These are phyloP conservation scores for Rhizodiscina lignyota DNA, from an alignment of 495 filamentous ascomycete genomes.

Conservation along the genomic window DNA sequence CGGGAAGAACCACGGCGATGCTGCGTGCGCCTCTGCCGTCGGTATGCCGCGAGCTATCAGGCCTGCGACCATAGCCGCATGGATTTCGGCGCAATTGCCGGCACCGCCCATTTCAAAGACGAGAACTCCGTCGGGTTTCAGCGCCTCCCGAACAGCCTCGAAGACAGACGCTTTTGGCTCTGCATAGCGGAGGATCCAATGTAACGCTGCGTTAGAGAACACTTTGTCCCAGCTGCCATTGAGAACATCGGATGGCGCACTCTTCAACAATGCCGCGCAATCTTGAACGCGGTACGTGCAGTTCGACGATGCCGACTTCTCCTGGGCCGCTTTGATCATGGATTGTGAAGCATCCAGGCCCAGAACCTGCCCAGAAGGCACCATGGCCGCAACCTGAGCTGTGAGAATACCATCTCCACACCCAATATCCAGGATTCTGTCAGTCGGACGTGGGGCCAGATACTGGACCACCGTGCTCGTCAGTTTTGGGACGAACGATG, in stretches of 20 bases:
- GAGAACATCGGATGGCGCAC: neutral
- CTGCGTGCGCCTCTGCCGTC: constrained; percentile 27
- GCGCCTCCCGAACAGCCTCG: constrained; percentile 25
- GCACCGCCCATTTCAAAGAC: constrained; percentile 60
- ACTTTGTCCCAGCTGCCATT: constrained; percentile 38
- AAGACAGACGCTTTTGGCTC: constrained; percentile 25
- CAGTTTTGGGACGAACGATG: constrained; percentile 57
- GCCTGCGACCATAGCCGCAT: constrained; percentile 35
- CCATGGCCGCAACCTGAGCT: constrained; percentile 30
- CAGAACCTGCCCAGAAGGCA: constrained; percentile 27
- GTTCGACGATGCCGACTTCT: constrained; percentile 18
- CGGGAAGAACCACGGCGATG: constrained; percentile 60
- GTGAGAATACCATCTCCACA: constrained; percentile 62
- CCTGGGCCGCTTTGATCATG: constrained; percentile 43
- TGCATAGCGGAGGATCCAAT: constrained; percentile 51
- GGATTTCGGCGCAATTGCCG: constrained; percentile 53
- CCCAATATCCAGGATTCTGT: constrained; percentile 54
- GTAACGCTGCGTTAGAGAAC: constrained; percentile 64
- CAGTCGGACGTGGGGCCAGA: constrained; percentile 41
- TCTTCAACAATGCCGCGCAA: constrained; percentile 26
- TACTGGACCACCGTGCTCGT: constrained; percentile 46
- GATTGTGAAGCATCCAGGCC: constrained; percentile 49
- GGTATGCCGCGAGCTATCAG: constrained; percentile 36
- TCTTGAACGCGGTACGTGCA: constrained; percentile 28
- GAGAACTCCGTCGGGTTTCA: constrained; percentile 41